phyloP scores from a whole-genome alignment of 345 rosid genomes.

The Syzygium jambos region DNA sequence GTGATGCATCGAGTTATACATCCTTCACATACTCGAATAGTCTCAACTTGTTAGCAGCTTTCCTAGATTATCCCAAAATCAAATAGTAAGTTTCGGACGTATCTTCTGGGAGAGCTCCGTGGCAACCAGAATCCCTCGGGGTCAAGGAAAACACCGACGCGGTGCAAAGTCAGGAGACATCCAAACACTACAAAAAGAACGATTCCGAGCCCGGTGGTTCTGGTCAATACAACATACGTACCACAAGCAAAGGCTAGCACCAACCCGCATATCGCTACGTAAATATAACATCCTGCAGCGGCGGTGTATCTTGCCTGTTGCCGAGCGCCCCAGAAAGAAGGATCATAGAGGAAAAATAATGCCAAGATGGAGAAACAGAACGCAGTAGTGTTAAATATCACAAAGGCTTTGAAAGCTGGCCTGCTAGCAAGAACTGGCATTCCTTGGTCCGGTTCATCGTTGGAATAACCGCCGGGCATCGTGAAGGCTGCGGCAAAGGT shows the following conservation, averaged over 20 bases:
- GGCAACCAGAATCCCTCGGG: no score
- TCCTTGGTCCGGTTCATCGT: rapidly evolving
- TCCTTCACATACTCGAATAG: background rate
- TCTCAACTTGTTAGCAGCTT: background rate
- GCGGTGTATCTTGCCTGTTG: background rate
- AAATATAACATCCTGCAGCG: background rate
- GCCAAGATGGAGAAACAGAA: background rate
- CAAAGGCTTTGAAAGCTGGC: background rate
- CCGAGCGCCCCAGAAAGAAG: background rate
- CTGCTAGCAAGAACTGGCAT: background rate
- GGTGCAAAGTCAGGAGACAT: background rate
- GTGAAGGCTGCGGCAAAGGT: background rate
- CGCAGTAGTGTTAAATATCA: background rate
- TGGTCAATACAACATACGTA: background rate
- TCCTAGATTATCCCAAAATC: background rate
- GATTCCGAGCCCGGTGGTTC: background rate
- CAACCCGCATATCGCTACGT: background rate
- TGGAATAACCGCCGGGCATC: background rate
- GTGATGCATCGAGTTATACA: background rate
- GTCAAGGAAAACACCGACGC: background rate
- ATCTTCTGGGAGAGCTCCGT: background rate
- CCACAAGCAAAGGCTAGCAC: background rate
- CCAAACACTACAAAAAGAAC: background rate
- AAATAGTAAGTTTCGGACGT: background rate
- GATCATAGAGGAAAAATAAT: background rate